Conservation (phyloP, 371 early-diverging fungal species). For the Rhizopus arrhizus region DNA sequence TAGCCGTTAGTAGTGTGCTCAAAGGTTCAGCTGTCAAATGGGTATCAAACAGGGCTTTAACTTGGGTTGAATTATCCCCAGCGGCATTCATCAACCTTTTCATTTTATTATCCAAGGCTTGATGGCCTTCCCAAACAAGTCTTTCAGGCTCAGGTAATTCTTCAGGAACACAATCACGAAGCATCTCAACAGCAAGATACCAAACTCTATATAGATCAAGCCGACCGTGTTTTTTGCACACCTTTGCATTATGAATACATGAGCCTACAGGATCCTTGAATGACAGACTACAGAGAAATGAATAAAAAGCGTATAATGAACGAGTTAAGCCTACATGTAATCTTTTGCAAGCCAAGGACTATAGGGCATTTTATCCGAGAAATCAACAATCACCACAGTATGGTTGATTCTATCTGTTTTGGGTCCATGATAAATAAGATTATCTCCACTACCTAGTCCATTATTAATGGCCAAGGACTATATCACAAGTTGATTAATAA, state of each 20-base stretch:
- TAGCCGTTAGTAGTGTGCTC: background rate
- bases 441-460: slow-evolving; percentile 36
- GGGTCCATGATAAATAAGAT: slow-evolving; percentile 40
- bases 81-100: background rate
- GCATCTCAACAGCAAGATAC: slow-evolving; percentile 68
- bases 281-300: slow-evolving; percentile 35
- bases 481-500: background rate
- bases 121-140: slow-evolving; percentile 23
- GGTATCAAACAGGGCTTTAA: background rate
- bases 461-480: slow-evolving; percentile 41
- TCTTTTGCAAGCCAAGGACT: slow-evolving; percentile 57
- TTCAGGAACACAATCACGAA: slow-evolving; percentile 51
- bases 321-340: slow-evolving; percentile 41
- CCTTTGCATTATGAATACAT: slow-evolving; percentile 66
- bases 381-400: slow-evolving; percentile 49
- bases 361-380: slow-evolving; percentile 55
- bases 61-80: background rate
- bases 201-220: slow-evolving; percentile 69
- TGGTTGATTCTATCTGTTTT: slow-evolving; percentile 48
- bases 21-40: background rate
- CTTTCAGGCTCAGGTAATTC: slow-evolving; percentile 28
- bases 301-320: slow-evolving; percentile 5
- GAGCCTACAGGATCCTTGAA: slow-evolving; percentile 58
- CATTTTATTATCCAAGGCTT: slow-evolving; percentile 13
- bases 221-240: slow-evolving; percentile 54